Evolutionary conservation across 768 basidiomycete species (phyloP).

Genomic region (Amanita muscaria): DNA sequence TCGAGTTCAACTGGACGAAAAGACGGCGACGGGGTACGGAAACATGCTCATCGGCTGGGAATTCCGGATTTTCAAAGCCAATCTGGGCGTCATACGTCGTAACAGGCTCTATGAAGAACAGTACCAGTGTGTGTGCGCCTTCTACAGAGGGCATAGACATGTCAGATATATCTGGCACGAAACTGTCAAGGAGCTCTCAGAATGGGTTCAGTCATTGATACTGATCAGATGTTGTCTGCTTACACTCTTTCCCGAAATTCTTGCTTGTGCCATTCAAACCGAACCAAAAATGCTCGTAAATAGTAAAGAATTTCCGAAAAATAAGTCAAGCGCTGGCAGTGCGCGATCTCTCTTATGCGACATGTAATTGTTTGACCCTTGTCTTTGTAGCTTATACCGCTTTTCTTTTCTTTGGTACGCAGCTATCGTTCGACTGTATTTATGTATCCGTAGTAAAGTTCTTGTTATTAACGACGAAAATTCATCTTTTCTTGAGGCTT

Average conservation of each 20-base stretch:
- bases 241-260: constrained; percentile 59
- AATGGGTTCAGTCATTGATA: constrained; percentile 78
- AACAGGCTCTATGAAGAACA: constrained; percentile 51
- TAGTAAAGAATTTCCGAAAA: no score
- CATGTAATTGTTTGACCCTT: no score
- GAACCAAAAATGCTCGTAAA: no score
- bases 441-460: no score
- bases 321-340: no score
- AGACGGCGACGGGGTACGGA: constrained; percentile 57
- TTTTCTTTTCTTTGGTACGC: no score
- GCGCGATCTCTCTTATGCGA: no score
- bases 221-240: constrained; percentile 72
- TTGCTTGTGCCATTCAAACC: no score
- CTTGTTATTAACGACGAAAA: no score
- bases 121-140: constrained; percentile 73
- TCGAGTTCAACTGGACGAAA: constrained; percentile 69
- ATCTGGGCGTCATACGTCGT: constrained; percentile 56
- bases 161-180: constrained; percentile 69
- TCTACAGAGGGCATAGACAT: constrained; percentile 60
- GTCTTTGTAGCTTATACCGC: no score
- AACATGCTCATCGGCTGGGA: constrained; percentile 74
- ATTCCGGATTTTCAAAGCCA: constrained; percentile 71
- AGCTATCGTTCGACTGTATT: no score
- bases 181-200: constrained; percentile 55
- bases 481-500: no score